phyloP scores from a whole-genome alignment of 2,329 filamentous ascomycete genomes.

The Fusarium succisae region DNA sequence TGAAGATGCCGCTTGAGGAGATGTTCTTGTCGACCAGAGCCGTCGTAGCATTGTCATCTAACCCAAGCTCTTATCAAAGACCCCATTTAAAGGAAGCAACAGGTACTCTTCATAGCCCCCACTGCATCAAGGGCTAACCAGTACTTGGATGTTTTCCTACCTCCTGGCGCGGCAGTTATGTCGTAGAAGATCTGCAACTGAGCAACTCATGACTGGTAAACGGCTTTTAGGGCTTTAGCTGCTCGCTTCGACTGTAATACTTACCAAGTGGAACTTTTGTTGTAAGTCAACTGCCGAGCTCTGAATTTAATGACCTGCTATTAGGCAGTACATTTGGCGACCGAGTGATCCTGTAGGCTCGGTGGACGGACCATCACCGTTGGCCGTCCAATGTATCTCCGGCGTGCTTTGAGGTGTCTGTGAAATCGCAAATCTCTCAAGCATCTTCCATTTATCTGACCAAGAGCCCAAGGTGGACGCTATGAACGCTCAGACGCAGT shows the following conservation, averaged over 20 bases:
- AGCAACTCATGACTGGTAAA: no score
- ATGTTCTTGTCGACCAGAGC: fast-evolving
- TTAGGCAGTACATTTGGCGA: neutral
- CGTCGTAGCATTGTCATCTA: no score
- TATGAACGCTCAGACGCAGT: neutral
- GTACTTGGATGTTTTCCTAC: neutral
- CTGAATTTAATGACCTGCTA: no score
- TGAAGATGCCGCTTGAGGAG: fast-evolving
- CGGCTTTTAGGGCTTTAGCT: neutral
- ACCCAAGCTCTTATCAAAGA: neutral
- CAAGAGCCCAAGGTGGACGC: neutral
- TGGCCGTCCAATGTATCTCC: neutral
- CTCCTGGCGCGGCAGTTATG: no score
- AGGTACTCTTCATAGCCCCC: neutral
- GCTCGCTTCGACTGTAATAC: no score
- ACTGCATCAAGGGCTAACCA: no score
- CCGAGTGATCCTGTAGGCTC: neutral
- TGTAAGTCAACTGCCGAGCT: neutral
- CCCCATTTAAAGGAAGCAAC: fast-evolving
- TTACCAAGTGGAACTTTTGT: neutral
- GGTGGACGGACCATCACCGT: fast-evolving
- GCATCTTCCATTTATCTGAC: neutral
- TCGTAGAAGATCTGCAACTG: neutral
- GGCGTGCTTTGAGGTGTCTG: no score
- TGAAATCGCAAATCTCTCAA: neutral